Base-by-base conservation (phyloP, 495 filamentous ascomycete species). In the Daldinia bambusicola region DNA sequence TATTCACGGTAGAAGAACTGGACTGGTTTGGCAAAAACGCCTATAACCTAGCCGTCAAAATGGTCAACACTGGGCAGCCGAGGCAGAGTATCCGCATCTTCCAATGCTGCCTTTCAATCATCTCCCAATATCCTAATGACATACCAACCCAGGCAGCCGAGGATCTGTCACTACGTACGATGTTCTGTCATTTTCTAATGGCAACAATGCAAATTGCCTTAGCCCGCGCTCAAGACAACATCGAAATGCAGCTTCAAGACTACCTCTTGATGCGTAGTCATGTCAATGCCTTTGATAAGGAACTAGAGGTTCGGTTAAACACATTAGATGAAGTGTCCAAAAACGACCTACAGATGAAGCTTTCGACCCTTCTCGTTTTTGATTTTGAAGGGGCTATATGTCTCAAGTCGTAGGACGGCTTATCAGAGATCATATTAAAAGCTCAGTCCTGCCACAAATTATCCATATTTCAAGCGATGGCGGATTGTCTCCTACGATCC, bases 11-110 rank as follows among this genome's bases (percentile, higher is more conserved):
- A 20, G 79, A 80, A 30, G 92, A 96, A 65, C 81, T 95, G 2
- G 84, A 95, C 74, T 95, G 93, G 93, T 93, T 96, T 77, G 89
- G 88, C 52, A 86, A 88, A 60, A 93, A 90, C 69, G 86, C 88
- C 6, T 97, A 95, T 77, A 93, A 94, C 69, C 76, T 93, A 26
- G 86, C 88, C 0, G 75, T 94, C 2, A 88, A 89, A 69, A 80
- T 86, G 41, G 86, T 87, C 37, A 82, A 81, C 0, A 77, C 69
- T 12, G 89, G 90, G 83, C 74, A 84, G 16, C 82, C 88, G 6
- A 76, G 80, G 7, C 77, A 80, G 48, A 82, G 87, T 0, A 61
- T 89, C 31, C 79, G 85, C 30, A 84, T 96, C 51, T 75, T 95
- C 2, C 75, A 79, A 10, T 79, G 82, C 20, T 93, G 90, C 71